Base-by-base conservation (phyloP, 2,329 filamentous ascomycete species). In the Elsinoe ampelina region DNA sequence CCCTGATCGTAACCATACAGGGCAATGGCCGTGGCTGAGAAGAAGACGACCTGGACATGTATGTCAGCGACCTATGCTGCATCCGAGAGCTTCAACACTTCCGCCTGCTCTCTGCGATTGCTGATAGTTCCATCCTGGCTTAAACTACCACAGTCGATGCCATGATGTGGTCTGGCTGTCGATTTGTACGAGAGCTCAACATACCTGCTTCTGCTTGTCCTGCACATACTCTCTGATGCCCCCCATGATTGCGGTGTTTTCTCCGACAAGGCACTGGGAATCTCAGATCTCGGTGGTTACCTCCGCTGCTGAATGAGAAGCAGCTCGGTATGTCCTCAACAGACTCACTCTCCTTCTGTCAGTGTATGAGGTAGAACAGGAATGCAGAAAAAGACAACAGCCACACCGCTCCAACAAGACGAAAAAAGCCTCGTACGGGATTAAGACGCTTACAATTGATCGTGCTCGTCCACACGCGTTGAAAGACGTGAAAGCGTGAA, bases 21-120 rank as follows among this genome's bases (percentile, higher is more conserved):
- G 55, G 77, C 77, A 59, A 80, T 79, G 2, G 77, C 77, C 2
- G 75, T 79, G 47, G 73, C 74, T 26, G 73, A 77, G 67, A 80
- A 79, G 58, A 77, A 65, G 43, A 80, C 75, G 58, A 80, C 75
- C 66, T 80, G 41, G 57, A 50, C 12, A 22, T 15, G 20, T 12
- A 43, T 35, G 54, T 61, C 15, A 62, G 59, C 32, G 34, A 54
- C 20, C 19, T 15, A 10, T 22, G n/a, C 26, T 30, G 26, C 7
- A 30, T 32, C 34, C 15, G 20, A n/a, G 20, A 17, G n/a, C 15
- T 3, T 19, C 13, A 22, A 35, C 5, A 32, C 22, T 22, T 22
- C 5, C 22, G 22, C 22, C 22, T 22, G 22, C 22, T 22, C 22
- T 22, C 22, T 22, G 22, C 22, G 22, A 22, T 22, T 22, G 22